Evolutionary conservation across 1,284 basidiomycete species (phyloP), one percentile per base, ranked within the genome.

Genomic region (Pseudozyma flocculosa): DNA sequence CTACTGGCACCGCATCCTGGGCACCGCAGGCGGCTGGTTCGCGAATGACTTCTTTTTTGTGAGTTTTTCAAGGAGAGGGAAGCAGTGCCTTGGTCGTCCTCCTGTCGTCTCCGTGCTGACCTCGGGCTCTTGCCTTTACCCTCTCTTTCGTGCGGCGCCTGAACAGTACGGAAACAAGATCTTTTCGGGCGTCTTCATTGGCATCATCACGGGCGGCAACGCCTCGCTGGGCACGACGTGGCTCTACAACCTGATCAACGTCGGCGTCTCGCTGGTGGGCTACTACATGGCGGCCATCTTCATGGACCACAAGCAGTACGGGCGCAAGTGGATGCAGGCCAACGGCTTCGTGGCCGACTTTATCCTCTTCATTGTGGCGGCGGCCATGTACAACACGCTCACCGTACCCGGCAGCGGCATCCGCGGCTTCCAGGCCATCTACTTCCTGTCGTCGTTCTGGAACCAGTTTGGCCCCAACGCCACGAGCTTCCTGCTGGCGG

Each of bases 241-340:
- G 82, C 74, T 82, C 43, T 83, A 81, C 80, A 82, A 82, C 72
- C 70, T 83, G 55, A 79, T 83, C 72, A 78, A 78, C 63, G 65
- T 78, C 57, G 81, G 80, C 60, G 79, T 83, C 34, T 79, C 79
- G 37, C 75, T 84, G 7, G 68, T 66, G 39, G 83, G 83, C 9
- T 83, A 84, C 78, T 84, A 84, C 76, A 54, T 82, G 38, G 82
- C 82, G 21, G 82, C 82, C n/a, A 48, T 83, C 30, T 65, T 83
- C 29, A 82, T 84, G 69, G 83, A 84, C 75, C 80, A 83, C 80
- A 84, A 83, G 78, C 75, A 80, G 50, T 79, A 78, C 51, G 77
- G 76, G 10, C 67, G 74, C 38, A 78, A 78, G 59, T 72, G 70
- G 70, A 82, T 83, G 82, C 82, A 83, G 71, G 78, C 77, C 32